Evolutionary conservation across 192 early-diverging fungal species (phyloP).

Genomic region (Linnemannia zychae): DNA sequence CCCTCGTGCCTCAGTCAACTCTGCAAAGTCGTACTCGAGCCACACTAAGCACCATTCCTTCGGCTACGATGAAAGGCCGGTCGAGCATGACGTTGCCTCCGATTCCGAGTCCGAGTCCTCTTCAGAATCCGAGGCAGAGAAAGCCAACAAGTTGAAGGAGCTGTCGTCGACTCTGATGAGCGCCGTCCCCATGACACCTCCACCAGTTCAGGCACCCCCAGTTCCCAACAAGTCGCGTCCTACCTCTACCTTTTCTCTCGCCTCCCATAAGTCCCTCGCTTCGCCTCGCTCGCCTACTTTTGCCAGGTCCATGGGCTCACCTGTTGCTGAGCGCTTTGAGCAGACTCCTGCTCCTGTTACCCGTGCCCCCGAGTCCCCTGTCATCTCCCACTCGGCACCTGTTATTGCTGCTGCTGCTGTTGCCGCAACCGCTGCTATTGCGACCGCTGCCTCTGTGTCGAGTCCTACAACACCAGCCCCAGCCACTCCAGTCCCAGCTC

Average conservation of each 20-base stretch:
- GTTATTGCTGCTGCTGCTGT: neutral
- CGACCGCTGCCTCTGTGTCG: neutral
- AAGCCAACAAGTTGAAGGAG: slow-evolving; percentile 1
- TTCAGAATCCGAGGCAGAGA: slow-evolving; percentile 27
- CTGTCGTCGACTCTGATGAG: neutral
- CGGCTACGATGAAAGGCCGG: slow-evolving; percentile 34
- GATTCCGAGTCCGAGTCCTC: slow-evolving; percentile 45
- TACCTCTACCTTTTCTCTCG: slow-evolving; percentile 29
- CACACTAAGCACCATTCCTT: slow-evolving; percentile 48
- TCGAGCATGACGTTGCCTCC: slow-evolving; percentile 8
- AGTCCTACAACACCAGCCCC: neutral
- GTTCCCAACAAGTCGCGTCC: slow-evolving; percentile 43
- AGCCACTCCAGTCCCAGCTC: neutral
- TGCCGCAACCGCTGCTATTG: neutral
- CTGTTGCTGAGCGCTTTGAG: neutral
- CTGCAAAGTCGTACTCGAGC: slow-evolving; percentile 49
- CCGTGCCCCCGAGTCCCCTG: neutral
- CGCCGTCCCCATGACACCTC: neutral
- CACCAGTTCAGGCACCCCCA: slow-evolving; percentile 24
- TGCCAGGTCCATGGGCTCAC: slow-evolving; percentile 1
- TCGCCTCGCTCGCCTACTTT: slow-evolving; percentile 21
- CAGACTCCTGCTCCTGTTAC: neutral
- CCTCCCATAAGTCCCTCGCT: neutral
- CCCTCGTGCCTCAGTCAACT: slow-evolving; percentile 37
- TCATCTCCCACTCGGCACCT: neutral